These are phyloP conservation scores for Sphenostylis stenocarpa DNA, from an alignment of 306 rosid genomes.

Conservation along the genomic window DNA sequence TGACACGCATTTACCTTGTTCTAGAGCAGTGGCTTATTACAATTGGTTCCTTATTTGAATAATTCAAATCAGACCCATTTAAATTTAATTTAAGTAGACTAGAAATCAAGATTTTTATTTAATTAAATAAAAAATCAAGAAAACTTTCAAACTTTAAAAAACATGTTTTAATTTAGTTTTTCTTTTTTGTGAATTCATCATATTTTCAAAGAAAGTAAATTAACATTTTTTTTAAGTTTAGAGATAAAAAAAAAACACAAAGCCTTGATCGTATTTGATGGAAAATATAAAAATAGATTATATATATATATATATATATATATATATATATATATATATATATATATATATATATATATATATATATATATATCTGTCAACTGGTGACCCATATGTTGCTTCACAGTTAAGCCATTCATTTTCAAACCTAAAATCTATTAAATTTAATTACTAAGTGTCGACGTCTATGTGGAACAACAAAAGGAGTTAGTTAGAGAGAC, in stretches of 20 bases:
- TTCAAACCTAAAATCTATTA: slow-evolving; percentile 53
- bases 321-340: no score
- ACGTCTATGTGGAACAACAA: slow-evolving; percentile 36
- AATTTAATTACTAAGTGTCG: slow-evolving; percentile 43
- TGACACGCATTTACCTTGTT: neutral
- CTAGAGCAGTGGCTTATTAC: slow-evolving; percentile 11
- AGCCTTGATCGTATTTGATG: no score
- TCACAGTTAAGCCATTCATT: slow-evolving; percentile 35
- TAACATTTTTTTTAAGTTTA: no score
- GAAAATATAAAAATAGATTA: no score
- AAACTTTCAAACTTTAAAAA: neutral
- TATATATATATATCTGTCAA: neutral
- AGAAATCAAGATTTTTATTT: neutral
- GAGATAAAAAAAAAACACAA: no score
- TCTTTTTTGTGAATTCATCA: no score
- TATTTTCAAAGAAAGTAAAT: no score
- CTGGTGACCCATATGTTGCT: slow-evolving; percentile 26
- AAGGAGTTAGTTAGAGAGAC: slow-evolving; percentile 33
- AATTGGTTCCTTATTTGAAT: slow-evolving; percentile 11
- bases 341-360: no score
- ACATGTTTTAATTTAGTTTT: no score
- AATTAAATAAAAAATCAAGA: neutral
- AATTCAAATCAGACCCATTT: neutral
- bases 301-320: no score
- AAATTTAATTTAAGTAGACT: neutral